A percentile compares a stretch with the other conserved stretches of the same genome.
These are phyloP conservation scores for Olyra latifolia DNA, from an alignment of 176 grass and related monocot species.

Conservation along the genomic window DNA sequence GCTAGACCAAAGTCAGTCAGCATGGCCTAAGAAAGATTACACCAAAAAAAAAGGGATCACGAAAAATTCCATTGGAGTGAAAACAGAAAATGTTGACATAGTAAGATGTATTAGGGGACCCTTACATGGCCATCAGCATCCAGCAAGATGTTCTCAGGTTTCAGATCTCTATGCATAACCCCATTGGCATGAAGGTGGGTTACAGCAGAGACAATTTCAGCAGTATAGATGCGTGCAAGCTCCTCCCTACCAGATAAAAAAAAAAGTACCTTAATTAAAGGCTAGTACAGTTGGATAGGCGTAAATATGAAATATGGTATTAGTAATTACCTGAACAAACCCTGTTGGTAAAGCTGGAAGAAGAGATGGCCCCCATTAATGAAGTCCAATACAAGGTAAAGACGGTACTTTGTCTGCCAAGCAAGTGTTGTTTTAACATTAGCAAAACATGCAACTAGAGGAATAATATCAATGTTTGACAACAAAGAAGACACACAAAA, in stretches of 20 bases:
- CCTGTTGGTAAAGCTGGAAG: conserved; percentile 98
- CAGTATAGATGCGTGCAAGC: conserved; percentile 76
- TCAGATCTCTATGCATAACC: conserved; percentile 99
- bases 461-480: conserved; percentile 15
- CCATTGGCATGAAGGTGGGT: conserved; percentile 89
- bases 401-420: conserved; percentile 88
- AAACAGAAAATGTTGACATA: not conserved
- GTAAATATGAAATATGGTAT: conserved; percentile 8
- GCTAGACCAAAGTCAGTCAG: conserved; percentile 94
- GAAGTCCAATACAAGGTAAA: conserved; percentile 96
- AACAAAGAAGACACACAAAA: conserved; percentile 19
- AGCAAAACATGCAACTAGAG: conserved; percentile 7
- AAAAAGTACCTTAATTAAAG: conserved; percentile 10
- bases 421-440: conserved; percentile 20
- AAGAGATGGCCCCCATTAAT: conserved; percentile 97
- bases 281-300: conserved; percentile 7
- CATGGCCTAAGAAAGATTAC: conserved; percentile 60
- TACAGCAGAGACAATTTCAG: conserved; percentile 94
- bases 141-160: conserved; percentile 96
- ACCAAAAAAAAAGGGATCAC: not conserved
- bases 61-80: not conserved
- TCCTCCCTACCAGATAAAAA: conserved; percentile 71
- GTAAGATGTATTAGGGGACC: not conserved
- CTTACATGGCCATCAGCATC: conserved; percentile 95
- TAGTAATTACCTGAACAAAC: conserved; percentile 78